phyloP scores from a whole-genome alignment of 768 basidiomycete species.

The Amylocystis lapponica region DNA sequence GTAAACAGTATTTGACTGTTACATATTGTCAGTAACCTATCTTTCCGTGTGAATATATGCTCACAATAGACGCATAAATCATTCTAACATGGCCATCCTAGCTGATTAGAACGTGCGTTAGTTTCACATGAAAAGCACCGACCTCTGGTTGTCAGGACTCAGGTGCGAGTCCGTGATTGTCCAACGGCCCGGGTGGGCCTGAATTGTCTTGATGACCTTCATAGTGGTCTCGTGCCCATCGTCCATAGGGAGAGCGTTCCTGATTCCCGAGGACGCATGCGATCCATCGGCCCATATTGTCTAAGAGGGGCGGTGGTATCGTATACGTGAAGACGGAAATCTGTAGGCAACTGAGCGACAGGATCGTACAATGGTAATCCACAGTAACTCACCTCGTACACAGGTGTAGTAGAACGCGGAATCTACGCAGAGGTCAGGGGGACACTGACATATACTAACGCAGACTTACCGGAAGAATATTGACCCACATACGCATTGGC shows the following conservation, averaged over 20 bases:
- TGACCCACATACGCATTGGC: constrained; percentile 83
- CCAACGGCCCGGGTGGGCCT: constrained; percentile 77
- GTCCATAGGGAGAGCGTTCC: too few relatives aligned
- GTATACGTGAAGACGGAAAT: constrained; percentile 88
- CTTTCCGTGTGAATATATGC: constrained; percentile 10
- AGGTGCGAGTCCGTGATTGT: constrained; percentile 94
- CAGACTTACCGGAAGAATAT: constrained; percentile 59
- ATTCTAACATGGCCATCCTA: constrained; percentile 47
- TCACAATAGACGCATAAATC: constrained; percentile 88
- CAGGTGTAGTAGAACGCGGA: constrained; percentile 94
- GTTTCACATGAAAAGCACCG: too few relatives aligned
- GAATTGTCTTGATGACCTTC: constrained; percentile 56
- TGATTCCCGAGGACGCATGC: constrained; percentile 10
- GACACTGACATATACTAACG: not conserved
- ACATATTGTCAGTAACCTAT: constrained; percentile 3
- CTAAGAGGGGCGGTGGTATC: constrained; percentile 49
- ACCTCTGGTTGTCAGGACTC: constrained; percentile 85
- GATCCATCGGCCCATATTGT: constrained; percentile 2
- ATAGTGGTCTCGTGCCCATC: constrained; percentile 45
- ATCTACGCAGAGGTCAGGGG: constrained; percentile 45
- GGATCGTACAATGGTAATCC: not conserved
- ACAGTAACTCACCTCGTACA: constrained; percentile 52
- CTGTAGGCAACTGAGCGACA: constrained; percentile 30
- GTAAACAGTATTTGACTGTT: constrained; percentile 67
- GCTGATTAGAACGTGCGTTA: not conserved